Percentiles rank a stretch among this genome's conserved stretches.
These are phyloP conservation scores for Dendrobium officinale DNA, from an alignment of 106 monocot species.

Conservation along the genomic window DNA sequence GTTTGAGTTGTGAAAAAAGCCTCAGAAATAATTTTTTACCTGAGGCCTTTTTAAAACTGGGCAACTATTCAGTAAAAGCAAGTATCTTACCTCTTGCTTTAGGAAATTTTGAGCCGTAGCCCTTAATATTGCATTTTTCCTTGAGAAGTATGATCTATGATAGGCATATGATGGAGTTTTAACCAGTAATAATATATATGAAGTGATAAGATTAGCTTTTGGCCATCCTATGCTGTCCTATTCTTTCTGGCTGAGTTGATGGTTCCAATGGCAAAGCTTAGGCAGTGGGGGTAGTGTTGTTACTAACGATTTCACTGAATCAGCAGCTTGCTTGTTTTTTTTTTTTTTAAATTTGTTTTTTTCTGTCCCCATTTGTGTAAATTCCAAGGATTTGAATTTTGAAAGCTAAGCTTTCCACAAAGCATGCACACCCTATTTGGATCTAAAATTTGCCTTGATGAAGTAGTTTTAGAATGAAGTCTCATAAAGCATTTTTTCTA, in stretches of 20 bases:
- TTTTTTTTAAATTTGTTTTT: not conserved
- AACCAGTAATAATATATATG: not conserved
- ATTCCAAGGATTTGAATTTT: not conserved
- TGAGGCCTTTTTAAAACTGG: too few relatives aligned
- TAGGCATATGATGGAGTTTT: not conserved
- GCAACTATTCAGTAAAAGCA: not conserved
- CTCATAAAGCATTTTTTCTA: not conserved
- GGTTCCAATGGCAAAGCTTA: not conserved
- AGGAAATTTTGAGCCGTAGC: not conserved
- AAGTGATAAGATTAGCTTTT: not conserved
- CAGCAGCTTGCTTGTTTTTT: not conserved
- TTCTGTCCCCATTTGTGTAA: not conserved
- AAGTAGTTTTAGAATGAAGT: not conserved
- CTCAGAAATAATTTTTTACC: too few relatives aligned
- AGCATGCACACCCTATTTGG: not conserved
- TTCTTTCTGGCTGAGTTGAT: not conserved
- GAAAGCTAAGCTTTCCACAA: not conserved
- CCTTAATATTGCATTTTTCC: not conserved
- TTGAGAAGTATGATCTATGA: not conserved
- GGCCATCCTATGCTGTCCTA: not conserved
- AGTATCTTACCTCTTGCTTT: not conserved
- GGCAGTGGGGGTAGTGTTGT: not conserved
- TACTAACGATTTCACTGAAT: not conserved
- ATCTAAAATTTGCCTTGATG: not conserved
- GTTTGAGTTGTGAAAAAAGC: too few relatives aligned